phyloP scores from a whole-genome alignment of 78 protist species.

The Dictyostelium discoideum region dicty_2.7 NC_007088.5:4669501-4670000 shows the following conservation, averaged over 20 bases:
- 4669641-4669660: not conserved
- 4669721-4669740: conserved; percentile 72
- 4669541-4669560: not conserved
- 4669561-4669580: not conserved
- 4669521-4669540: no score
- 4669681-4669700: not conserved
- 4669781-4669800: conserved; percentile 78
- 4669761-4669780: conserved; percentile 87
- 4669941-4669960: conserved; percentile 79
- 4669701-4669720: conserved; percentile 21
- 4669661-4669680: not conserved
- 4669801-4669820: conserved; percentile 80
- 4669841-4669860: conserved; percentile 75
- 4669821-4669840: conserved; percentile 85
- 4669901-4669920: conserved; percentile 76
- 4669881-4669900: conserved; percentile 85
- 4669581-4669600: not conserved
- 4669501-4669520: not conserved
- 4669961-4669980: conserved; percentile 84
- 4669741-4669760: conserved; percentile 63
- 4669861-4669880: conserved; percentile 63
- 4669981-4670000: conserved; percentile 49
- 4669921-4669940: conserved; percentile 84
- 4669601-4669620: not conserved
- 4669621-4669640: not conserved